Base-by-base conservation (phyloP, 768 basidiomycete genomes). In the Hygrophoropsis aurantiaca region DNA sequence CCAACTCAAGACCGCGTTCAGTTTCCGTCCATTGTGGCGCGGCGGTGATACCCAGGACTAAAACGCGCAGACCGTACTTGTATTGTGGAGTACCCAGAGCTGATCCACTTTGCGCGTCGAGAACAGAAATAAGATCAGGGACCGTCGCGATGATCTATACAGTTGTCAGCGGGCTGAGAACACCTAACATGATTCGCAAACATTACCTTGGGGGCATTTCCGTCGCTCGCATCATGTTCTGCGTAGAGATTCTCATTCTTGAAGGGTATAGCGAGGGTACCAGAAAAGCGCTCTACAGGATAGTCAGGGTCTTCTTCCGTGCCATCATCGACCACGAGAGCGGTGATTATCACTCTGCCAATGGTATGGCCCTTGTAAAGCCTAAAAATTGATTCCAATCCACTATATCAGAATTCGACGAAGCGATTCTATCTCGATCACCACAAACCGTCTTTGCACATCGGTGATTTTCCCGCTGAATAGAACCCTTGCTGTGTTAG, bases 71-170 rank as follows among this genome's bases (percentile, higher is more conserved):
- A 5, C 82, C 82, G 46, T 84, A 84, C 42, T 67, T 67, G 58
- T 83, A 82, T 41, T 85, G 77, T 19, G 74, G 84, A 1, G 82
- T 83, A 11, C 84, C 83, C 7, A 87, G 65, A 24, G 81, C 78
- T 3, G 74, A 68, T 0, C 84, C 84, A 47, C 68, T 80, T 52
- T 82, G 81, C 18, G 80, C 75, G 52, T 87, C 84, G 10, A 85
- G 62, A 10, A 85, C 77, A 0, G 77, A 69, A 44, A 86, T 82
- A 20, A 87, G 69, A 59, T 86, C 84, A 3, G 84, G 85, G 10
- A 87, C 84, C 26, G 74, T 72, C 25, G 74, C 78, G 1, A 78
- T 63, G 32, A 81, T 65, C 74, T 78, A 33, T 20, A 49, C 54
- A 33, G 56, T 50, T 56, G 42, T 2, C 49, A 47, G 16, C 4